Base-by-base conservation (phyloP, 2,329 filamentous ascomycete species). In the Leptographium galeiforme region DNA sequence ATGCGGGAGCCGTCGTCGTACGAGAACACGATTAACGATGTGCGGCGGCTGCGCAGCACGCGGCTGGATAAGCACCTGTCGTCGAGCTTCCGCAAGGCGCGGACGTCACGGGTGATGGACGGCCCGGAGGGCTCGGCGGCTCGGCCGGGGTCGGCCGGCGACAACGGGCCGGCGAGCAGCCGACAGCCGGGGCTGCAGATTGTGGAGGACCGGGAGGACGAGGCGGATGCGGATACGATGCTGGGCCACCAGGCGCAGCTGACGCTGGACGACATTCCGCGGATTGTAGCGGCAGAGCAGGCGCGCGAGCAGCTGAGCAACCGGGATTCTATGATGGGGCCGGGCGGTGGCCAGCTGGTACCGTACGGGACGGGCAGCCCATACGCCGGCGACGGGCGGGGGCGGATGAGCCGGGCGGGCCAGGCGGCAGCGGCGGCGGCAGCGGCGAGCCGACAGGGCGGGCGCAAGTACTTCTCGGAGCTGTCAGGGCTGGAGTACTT, bases 401-500 rank as follows among this genome's bases (percentile, higher is more conserved):
- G 38, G 14, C 13, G 25, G 25, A 44, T 33, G 32, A 18, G 4
- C 48, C 30, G 4, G 34, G 19, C 2, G 18, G 18, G 18, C 25
- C 41, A 48, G 14, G 2, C 8, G 13, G 34, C 18, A 4, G 33
- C n/a, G 34, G 33, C 33, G 6, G 44, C 19, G 43, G 18, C 30
- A n/a, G 52, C 44, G n/a, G 52, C 51, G 2, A 50, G 46, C n/a
- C 56, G 55, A 46, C 48, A 56, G 14, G 68, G 73, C 64, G 69
- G 76, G 1, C 88, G 91, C 63, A 87, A 84, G 61, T 98, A 95
- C 70, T 98, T 98, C 66, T 96, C 93, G 0, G 93, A 98, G 65
- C 77, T 98, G 7, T 95, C 93, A 2, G 89, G 88, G 0, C 73
- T 98, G 34, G 93, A 98, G 65, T 97, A 96, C 65, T 97, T 98